These are phyloP conservation scores for Leishmania tropica DNA, from an alignment of 208 protist genomes.

Conservation along the genomic window DNA sequence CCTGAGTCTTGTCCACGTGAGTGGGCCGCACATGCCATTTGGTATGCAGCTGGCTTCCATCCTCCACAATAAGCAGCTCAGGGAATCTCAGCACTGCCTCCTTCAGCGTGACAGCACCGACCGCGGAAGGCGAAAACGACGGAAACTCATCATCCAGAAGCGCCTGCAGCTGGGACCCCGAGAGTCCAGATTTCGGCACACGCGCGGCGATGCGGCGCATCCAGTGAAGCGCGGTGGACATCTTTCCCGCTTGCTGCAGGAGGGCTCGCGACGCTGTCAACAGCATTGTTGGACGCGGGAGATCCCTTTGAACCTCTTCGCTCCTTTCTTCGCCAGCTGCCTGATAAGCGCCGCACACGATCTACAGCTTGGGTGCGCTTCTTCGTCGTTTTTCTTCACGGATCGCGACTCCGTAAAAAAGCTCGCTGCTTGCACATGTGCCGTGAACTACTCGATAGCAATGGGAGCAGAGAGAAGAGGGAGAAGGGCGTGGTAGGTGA, in stretches of 20 bases:
- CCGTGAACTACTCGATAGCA: too few relatives aligned
- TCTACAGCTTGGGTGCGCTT: background rate
- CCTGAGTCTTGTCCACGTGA: background rate
- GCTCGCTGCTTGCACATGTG: background rate
- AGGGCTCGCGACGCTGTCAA: background rate
- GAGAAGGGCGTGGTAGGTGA: background rate
- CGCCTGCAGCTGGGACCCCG: constrained; percentile 57
- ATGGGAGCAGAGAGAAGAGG: too few relatives aligned
- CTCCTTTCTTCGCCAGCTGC: background rate
- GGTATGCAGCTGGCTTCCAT: constrained; percentile 5
- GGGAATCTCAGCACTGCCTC: constrained; percentile 57
- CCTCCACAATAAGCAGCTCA: constrained; percentile 45
- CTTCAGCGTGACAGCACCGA: constrained; percentile 51
- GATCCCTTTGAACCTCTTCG: background rate
- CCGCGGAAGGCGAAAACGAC: constrained; percentile 39
- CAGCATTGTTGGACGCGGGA: constrained; percentile 1
- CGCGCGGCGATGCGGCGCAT: constrained; percentile 47
- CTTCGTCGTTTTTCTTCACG: background rate
- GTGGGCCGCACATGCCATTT: constrained; percentile 46
- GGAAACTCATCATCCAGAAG: constrained; percentile 67
- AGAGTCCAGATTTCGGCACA: constrained; percentile 41
- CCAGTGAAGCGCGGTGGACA: constrained; percentile 1
- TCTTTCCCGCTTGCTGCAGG: background rate
- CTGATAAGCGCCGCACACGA: background rate
- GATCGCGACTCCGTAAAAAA: background rate